Conservation (phyloP, 768 basidiomycete species). For the Lepiota brunneoincarnata region DNA sequence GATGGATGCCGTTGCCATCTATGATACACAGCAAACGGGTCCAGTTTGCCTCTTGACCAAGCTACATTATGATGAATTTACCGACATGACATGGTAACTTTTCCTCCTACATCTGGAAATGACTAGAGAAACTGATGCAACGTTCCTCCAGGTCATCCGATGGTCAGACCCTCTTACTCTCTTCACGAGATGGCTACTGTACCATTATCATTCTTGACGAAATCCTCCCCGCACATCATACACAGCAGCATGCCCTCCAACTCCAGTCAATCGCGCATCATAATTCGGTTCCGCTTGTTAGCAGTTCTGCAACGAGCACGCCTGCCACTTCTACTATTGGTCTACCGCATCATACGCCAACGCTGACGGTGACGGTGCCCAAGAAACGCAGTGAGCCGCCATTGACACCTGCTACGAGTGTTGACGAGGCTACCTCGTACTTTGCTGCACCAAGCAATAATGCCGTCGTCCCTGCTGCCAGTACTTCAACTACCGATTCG, state of each 20-base stretch:
- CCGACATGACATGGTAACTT: constrained; percentile 90
- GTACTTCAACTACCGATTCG: constrained; percentile 12
- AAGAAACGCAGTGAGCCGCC: constrained; percentile 44
- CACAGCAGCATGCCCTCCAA: constrained; percentile 88
- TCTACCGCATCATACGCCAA: constrained; percentile 18
- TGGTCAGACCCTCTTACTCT: constrained; percentile 87
- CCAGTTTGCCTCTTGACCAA: constrained; percentile 92
- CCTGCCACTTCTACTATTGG: constrained; percentile 21
- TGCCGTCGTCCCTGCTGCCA: not conserved
- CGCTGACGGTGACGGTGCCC: constrained; percentile 22
- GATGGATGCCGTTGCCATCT: constrained; percentile 92
- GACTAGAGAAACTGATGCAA: constrained; percentile 8
- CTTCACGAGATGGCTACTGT: constrained; percentile 96
- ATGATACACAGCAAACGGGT: constrained; percentile 94
- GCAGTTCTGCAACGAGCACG: constrained; percentile 29
- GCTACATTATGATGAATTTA: constrained; percentile 96
- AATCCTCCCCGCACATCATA: constrained; percentile 82
- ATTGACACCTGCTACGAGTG: constrained; percentile 47
- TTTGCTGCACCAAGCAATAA: constrained; percentile 5
- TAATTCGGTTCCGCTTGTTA: constrained; percentile 62
- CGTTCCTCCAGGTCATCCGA: constrained; percentile 78
- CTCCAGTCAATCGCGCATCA: constrained; percentile 88
- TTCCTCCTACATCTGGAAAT: not conserved
- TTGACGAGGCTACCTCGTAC: constrained; percentile 32
- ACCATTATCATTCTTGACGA: constrained; percentile 95